Percentiles rank a stretch among this genome's conserved stretches.
phyloP scores from a whole-genome alignment of 1,139 yeast species.

The Saccharomyces hybrid region DNA sequence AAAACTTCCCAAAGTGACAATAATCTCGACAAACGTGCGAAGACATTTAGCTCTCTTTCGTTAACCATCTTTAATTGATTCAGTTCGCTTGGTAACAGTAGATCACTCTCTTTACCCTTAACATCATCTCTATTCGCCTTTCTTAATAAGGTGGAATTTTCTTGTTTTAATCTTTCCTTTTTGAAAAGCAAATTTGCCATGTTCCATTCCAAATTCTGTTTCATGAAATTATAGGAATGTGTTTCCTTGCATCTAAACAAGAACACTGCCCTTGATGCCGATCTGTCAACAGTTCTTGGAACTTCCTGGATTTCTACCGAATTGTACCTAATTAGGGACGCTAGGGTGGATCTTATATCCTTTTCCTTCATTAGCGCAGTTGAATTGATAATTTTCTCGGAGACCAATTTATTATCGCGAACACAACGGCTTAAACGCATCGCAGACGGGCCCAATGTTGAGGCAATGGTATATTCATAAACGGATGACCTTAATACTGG shows the following conservation, averaged over 20 bases:
- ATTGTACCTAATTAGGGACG: conserved; percentile 49
- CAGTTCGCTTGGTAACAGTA: conserved; percentile 67
- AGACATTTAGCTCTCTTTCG: conserved; percentile 46
- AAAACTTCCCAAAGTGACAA: conserved; percentile 49
- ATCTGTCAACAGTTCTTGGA: conserved; percentile 85
- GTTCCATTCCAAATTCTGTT: conserved; percentile 53
- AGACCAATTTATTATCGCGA: conserved; percentile 59
- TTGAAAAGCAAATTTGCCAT: conserved; percentile 59
- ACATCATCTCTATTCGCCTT: conserved; percentile 89
- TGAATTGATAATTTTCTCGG: conserved; percentile 77
- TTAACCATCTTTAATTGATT: conserved; percentile 59
- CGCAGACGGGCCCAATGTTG: conserved; percentile 53
- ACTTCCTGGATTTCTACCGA: conserved; percentile 79
- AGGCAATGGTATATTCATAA: conserved; percentile 54
- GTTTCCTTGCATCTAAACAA: conserved; percentile 66
- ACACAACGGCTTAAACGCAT: conserved; percentile 62
- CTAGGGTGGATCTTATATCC: conserved; percentile 60
- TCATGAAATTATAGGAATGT: conserved; percentile 43
- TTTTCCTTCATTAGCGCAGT: conserved; percentile 69
- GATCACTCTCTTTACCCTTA: conserved; percentile 68
- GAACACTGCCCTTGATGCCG: conserved; percentile 82
- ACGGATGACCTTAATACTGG: conserved; percentile 45
- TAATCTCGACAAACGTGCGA: conserved; percentile 50
- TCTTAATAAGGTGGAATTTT: conserved; percentile 60
- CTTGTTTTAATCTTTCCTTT: conserved; percentile 49